A percentile compares a stretch with the other conserved stretches of the same genome.
Evolutionary conservation across 2,329 filamentous ascomycete genomes (phyloP).

Genomic region (Alternaria triticimaculans): DNA sequence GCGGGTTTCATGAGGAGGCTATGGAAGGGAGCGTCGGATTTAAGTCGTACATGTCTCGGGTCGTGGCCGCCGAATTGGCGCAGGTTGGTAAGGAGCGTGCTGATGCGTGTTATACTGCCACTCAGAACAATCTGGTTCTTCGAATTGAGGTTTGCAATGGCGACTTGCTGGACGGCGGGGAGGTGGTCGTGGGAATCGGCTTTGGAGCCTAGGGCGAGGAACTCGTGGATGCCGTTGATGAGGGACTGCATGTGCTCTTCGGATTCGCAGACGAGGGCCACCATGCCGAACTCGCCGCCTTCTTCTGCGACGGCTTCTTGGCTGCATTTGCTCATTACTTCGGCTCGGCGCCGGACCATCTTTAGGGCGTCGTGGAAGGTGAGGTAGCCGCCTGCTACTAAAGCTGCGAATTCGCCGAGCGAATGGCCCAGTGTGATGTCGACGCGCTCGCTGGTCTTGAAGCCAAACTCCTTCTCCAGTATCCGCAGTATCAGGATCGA

Average conservation of each 20-base stretch:
- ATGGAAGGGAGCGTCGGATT: constrained; percentile 89
- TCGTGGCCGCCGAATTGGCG: constrained; percentile 91
- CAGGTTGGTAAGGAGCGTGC: constrained; percentile 80
- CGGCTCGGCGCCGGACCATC: constrained; percentile 78
- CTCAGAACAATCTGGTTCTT: constrained; percentile 96
- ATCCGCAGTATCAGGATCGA: constrained; percentile 88
- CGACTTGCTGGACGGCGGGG: constrained; percentile 82
- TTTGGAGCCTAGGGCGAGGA: constrained; percentile 74
- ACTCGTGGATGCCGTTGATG: constrained; percentile 77
- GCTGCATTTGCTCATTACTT: constrained; percentile 82
- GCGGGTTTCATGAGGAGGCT: constrained; percentile 91
- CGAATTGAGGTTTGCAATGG: constrained; percentile 92
- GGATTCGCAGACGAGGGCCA: constrained; percentile 83
- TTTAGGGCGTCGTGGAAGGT: constrained; percentile 77
- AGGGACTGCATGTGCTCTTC: constrained; percentile 74
- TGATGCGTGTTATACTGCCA: constrained; percentile 83
- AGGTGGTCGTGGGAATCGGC: constrained; percentile 71
- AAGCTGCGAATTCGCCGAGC: constrained; percentile 88
- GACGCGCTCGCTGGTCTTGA: constrained; percentile 71
- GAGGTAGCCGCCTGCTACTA: constrained; percentile 84
- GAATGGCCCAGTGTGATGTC: constrained; percentile 90
- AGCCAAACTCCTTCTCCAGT: constrained; percentile 83
- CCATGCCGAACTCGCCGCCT: constrained; percentile 90
- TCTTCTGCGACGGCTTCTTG: constrained; percentile 67
- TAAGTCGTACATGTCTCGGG: constrained; percentile 83